Base-by-base conservation (phyloP, 176 grass and related monocot species). In the Cenchrus americanus region DNA sequence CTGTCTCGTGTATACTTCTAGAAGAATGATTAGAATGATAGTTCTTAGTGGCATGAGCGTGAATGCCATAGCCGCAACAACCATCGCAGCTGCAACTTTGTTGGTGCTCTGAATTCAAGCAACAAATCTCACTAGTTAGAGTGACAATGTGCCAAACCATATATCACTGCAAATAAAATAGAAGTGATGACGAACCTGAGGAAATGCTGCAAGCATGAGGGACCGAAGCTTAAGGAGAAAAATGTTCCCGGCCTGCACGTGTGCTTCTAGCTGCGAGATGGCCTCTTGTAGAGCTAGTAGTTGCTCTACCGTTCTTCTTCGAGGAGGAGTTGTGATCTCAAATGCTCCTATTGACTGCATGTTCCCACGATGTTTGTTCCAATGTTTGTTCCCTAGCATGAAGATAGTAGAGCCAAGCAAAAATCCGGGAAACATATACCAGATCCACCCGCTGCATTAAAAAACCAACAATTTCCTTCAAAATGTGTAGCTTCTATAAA, bases 181-280 rank as follows among this genome's bases (percentile, higher is more conserved):
- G 12, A 78, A 27, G 27, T 43, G 18, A 3, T 1, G 34, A 37
- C 22, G 21, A 54, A 94, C 96, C 93, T 99, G 91, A 10, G 96
- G 91, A 85, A 91, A 96, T 49, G 90, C 90, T 44, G 96, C 91
- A 47, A 94, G 87, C 83, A 99, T 77, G 80, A 99, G 88, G 50
- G 91, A 88, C 79, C 93, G 92, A 34, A 99, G 85, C 76, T 99
- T 99, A 15, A 99, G 91, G 69, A 99, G 96, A 68, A 92, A 79
- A 74, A 99, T 99, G 83, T 90, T 94, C 21, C 89, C 89, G 18
- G 86, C 86, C 59, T 92, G 96, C 40, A 96, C 90, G 14, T 90
- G 87, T 37, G 82, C 84, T 85, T 99, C 91, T 18, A 96, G 48
- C 76, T 90, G 88, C 71, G 96, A 96, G 68, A 94, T 87, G 61